Base-by-base conservation (phyloP, 2,329 filamentous ascomycete genomes). In the Neobulgaria alba region DNA sequence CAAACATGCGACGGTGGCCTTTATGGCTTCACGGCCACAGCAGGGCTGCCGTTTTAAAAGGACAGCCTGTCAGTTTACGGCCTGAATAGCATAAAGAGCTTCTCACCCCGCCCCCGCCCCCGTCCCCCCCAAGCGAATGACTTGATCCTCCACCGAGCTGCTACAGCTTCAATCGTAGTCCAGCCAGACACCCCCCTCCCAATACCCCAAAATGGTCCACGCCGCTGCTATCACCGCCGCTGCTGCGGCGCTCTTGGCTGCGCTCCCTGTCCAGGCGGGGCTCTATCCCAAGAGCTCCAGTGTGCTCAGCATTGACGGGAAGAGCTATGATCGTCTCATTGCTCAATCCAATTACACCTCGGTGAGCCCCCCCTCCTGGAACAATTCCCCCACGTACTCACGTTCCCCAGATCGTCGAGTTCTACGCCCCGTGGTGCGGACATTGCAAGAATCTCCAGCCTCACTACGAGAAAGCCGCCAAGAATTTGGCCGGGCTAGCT, bases 381-480 rank as follows among this genome's bases (percentile, higher is more conserved):
- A 49, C 43, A 16, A 43, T 29, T 10, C 23, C 10, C 15, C 20
- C 18, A 44, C 38, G 41, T 35, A 38, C 49, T 49, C 39, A 53
- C 33, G 46, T 26, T 43, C 42, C 38, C 29, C 51, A 79, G 73
- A 73, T 79, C 33, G 66, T 79, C 60, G 86, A 89, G 66, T 96
- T 96, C 73, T 96, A 95, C 59, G 90, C 90, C 7, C 90, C 90
- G 17, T 96, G 90, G 90, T 96, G 92, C 58, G 92, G 90, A 31
- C 92, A 96, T 67, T 98, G 92, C 69, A 76, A 95, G 66, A 95
- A 84, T 66, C 82, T 98, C 57, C 89, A 95, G 67, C 90, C 89
- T 3, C 85, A 86, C 33, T 98, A 92, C 66, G 90, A 96, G 64
- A 95, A 95, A 64, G 89, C 82, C 2, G 92, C 92, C 54, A 84